Conservation (phyloP, 2,329 filamentous ascomycete species). For the Diaporthe eres region DNA sequence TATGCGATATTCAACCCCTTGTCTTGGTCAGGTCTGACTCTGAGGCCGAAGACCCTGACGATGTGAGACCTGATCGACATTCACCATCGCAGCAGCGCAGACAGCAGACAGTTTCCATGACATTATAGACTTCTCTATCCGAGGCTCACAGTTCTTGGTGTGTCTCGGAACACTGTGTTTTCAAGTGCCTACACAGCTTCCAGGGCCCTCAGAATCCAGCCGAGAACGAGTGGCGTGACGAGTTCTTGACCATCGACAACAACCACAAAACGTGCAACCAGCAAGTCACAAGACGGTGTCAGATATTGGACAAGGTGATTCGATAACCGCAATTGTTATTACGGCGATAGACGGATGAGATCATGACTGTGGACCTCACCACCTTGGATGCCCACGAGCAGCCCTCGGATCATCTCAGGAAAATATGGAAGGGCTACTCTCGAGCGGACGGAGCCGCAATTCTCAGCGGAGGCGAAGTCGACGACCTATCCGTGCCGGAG, state of each 20-base stretch:
- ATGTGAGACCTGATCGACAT: not conserved
- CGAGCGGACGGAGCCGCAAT: slow-evolving; percentile 69
- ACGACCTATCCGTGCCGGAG: slow-evolving; percentile 61
- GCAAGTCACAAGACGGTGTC: not conserved
- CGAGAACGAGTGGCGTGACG: not conserved
- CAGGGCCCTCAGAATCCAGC: not conserved
- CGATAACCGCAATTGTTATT: not conserved
- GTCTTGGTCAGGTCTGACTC: not conserved
- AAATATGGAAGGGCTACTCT: slow-evolving; percentile 82
- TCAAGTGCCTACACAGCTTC: too few species aligned
- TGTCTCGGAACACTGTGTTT: too few species aligned
- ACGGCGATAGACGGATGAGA: not conserved
- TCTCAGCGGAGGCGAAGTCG: slow-evolving; percentile 67
- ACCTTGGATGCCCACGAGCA: slow-evolving; percentile 82
- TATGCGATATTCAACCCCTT: not conserved
- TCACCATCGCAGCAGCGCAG: not conserved
- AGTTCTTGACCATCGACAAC: not conserved
- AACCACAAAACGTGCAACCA: not conserved
- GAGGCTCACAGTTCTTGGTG: not conserved
- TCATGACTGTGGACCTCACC: slow-evolving; percentile 59
- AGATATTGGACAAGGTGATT: not conserved
- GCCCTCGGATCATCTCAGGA: slow-evolving; percentile 78
- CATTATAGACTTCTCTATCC: not conserved
- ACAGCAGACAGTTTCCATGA: not conserved
- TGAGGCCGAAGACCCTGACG: not conserved